Evolutionary conservation across 202 grass and related monocot species (phyloP).

Genomic region (Panicum virgatum): DNA sequence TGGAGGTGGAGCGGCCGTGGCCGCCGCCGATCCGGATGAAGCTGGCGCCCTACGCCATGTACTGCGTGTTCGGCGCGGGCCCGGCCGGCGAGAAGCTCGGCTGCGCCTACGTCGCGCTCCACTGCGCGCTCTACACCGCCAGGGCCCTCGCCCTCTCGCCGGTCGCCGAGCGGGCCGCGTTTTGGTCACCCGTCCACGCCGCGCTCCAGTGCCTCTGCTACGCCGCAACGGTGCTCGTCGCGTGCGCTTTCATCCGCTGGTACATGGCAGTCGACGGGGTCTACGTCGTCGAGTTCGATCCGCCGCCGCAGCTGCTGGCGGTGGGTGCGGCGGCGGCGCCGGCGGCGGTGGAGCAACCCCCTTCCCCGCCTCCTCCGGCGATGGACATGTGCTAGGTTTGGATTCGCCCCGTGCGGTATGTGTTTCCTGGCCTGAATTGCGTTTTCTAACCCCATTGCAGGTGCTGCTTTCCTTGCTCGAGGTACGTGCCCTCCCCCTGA

Average conservation of each 20-base stretch:
- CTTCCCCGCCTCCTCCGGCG: not conserved
- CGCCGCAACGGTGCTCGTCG: not conserved
- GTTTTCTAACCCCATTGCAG: not conserved
- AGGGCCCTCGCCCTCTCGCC: not conserved
- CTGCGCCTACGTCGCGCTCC: not conserved
- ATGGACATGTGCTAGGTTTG: not conserved
- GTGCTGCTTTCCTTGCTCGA: not conserved
- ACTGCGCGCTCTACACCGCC: too few relatives aligned
- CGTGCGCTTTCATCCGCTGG: not conserved
- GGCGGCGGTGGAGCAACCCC: not conserved
- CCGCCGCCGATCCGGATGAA: not conserved
- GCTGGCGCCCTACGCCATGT: not conserved
- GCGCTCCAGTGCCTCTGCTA: not conserved
- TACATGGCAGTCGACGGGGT: not conserved
- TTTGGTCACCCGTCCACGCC: too few relatives aligned
- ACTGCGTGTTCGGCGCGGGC: not conserved
- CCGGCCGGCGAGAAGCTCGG: not conserved
- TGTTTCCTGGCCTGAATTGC: not conserved
- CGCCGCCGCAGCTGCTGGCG: too few relatives aligned
- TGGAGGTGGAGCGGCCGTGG: not conserved
- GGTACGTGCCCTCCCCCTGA: not conserved
- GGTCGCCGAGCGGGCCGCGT: not conserved
- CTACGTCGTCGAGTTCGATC: not conserved
- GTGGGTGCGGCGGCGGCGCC: too few relatives aligned
- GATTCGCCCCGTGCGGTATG: not conserved